Conservation (phyloP, 371 early-diverging fungal species). For the Phascolomyces articulosus region DNA sequence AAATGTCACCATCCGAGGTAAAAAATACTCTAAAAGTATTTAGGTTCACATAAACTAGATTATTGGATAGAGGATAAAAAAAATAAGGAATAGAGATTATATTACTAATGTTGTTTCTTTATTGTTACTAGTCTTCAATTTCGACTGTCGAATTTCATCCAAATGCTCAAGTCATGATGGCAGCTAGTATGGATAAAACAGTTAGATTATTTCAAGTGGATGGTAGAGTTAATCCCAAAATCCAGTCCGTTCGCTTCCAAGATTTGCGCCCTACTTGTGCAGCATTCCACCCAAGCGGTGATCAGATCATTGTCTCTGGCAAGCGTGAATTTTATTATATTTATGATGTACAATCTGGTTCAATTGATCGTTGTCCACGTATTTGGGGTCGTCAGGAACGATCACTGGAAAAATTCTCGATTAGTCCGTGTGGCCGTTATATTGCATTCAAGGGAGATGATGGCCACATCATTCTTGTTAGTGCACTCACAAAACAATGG, state of each 20-base stretch:
- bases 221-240: conserved; percentile 87
- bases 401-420: conserved; percentile 53
- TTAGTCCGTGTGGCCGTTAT: conserved; percentile 63
- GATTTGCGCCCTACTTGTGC: conserved; percentile 82
- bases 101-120: background rate
- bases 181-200: conserved; percentile 85
- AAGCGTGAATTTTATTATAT: conserved; percentile 78
- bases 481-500: conserved; percentile 81
- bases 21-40: too few species aligned
- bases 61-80: too few species aligned
- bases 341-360: conserved; percentile 83
- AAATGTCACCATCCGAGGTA: conserved; percentile 41
- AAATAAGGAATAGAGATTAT: background rate
- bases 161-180: conserved; percentile 83
- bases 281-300: conserved; percentile 75
- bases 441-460: conserved; percentile 79
- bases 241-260: conserved; percentile 81
- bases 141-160: conserved; percentile 90
- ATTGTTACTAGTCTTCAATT: conserved; percentile 31
- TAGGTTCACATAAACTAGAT: too few species aligned
- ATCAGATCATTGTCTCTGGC: conserved; percentile 77
- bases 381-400: conserved; percentile 77
- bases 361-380: conserved; percentile 67
- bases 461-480: conserved; percentile 83
- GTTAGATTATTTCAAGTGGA: conserved; percentile 88